Evolutionary conservation across 345 rosid genomes (phyloP).

Genomic region (Camelina laxa): DNA sequence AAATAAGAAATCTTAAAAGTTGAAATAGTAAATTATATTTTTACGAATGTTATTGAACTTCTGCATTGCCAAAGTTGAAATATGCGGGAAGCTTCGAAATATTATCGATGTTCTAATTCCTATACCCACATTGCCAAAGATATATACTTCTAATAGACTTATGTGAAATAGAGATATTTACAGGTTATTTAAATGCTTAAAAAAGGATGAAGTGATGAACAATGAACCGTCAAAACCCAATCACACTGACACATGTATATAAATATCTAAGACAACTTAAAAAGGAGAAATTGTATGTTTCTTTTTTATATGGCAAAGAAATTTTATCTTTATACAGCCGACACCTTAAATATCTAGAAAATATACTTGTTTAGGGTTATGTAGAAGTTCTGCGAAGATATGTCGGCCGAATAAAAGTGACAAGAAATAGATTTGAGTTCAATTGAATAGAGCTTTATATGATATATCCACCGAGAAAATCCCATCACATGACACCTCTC

Average conservation of each 20-base stretch:
- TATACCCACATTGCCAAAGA: background rate
- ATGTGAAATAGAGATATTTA: background rate
- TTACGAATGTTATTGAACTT: background rate
- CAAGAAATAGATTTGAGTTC: constrained; percentile 16
- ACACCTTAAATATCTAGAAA: constrained; percentile 31
- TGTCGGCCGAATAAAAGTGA: constrained; percentile 38
- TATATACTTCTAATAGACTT: background rate
- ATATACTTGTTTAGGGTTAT: constrained; percentile 19
- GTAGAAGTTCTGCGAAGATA: constrained; percentile 35
- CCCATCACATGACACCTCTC: constrained; percentile 37
- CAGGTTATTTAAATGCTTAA: background rate
- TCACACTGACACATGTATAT: background rate
- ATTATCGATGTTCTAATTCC: background rate
- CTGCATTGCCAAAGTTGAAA: too few relatives aligned
- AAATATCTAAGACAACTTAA: too few relatives aligned
- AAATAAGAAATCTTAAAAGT: background rate
- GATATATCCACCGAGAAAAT: constrained; percentile 40
- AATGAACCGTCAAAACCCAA: background rate
- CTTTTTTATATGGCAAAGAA: constrained; percentile 11
- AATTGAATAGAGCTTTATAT: constrained; percentile 32
- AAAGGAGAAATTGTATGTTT: background rate
- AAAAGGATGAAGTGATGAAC: background rate
- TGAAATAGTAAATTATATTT: too few relatives aligned
- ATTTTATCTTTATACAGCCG: constrained; percentile 20
- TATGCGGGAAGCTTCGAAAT: background rate